Evolutionary conservation across 2,329 filamentous ascomycete species (phyloP).

Genomic region (Colletotrichum scovillei): DNA sequence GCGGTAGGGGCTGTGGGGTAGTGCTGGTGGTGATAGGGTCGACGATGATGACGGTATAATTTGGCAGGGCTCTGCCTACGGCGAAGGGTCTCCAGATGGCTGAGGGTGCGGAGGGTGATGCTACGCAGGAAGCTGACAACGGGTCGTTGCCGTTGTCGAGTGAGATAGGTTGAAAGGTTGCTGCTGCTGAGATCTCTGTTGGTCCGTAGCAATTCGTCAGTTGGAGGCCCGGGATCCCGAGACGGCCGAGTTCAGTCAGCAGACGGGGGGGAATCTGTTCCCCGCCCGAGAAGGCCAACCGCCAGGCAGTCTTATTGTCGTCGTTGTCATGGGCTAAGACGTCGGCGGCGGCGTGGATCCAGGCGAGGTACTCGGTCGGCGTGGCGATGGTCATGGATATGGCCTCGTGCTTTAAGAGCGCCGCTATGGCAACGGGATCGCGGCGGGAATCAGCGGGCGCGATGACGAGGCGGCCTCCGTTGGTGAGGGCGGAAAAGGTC

Average conservation of each 20-base stretch:
- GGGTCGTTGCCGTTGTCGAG: conserved; percentile 38
- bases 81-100: background rate
- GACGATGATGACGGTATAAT: conserved; percentile 54
- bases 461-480: conserved; percentile 50
- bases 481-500: conserved; percentile 47
- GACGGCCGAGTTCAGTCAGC: conserved; percentile 7
- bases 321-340: background rate
- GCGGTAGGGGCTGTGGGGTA: conserved; percentile 47
- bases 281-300: conserved; percentile 35
- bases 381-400: conserved; percentile 52
- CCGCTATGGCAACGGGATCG: conserved; percentile 47
- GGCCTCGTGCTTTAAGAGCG: conserved; percentile 46
- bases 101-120: too few relatives aligned
- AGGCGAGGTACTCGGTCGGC: conserved; percentile 53
- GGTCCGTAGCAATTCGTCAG: conserved; percentile 45
- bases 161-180: conserved; percentile 17
- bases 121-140: too few relatives aligned
- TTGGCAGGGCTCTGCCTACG: conserved; percentile 40
- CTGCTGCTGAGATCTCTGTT: conserved; percentile 40
- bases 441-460: conserved; percentile 43
- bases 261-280: conserved; percentile 35
- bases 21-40: conserved; percentile 38
- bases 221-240: background rate
- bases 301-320: conserved; percentile 29
- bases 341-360: conserved; percentile 40